Evolutionary conservation across 2,329 filamentous ascomycete species (phyloP).

Genomic region (Cyphellophora attinorum): DNA sequence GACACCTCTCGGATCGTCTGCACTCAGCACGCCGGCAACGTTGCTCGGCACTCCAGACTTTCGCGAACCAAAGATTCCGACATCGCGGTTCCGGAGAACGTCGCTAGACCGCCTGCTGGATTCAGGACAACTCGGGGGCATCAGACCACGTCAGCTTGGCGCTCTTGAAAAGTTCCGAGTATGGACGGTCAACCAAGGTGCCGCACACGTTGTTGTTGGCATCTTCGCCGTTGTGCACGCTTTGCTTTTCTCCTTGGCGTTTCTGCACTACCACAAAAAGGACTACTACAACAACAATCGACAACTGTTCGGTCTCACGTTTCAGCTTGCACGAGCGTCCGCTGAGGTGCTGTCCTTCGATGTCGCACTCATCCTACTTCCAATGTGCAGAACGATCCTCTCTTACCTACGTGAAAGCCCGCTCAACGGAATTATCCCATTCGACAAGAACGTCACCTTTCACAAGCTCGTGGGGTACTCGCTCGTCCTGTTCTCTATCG

Average conservation of each 20-base stretch:
- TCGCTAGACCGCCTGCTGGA: background rate
- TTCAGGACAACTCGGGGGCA: background rate
- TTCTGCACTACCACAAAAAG: constrained; percentile 68
- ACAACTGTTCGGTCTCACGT: constrained; percentile 62
- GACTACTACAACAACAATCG: constrained; percentile 57
- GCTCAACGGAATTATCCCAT: constrained; percentile 73
- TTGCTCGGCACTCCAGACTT: background rate
- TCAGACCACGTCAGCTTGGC: background rate
- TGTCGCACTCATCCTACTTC: constrained; percentile 66
- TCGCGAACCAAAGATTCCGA: background rate
- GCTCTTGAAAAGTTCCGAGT: constrained; percentile 60
- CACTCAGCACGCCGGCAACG: background rate
- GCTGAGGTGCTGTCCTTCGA: constrained; percentile 72
- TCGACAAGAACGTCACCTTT: constrained; percentile 68
- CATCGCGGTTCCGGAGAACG: background rate
- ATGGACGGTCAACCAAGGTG: constrained; percentile 84
- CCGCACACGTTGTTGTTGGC: constrained; percentile 69
- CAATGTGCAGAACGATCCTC: constrained; percentile 73
- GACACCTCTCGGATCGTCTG: background rate
- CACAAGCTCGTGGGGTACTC: constrained; percentile 60
- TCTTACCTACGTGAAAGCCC: constrained; percentile 69
- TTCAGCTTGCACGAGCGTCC: constrained; percentile 63
- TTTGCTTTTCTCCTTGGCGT: constrained; percentile 36
- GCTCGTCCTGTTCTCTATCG: constrained; percentile 76
- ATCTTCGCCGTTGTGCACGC: constrained; percentile 62